Evolutionary conservation across 768 basidiomycete species (phyloP), one percentile per base, ranked within the genome.

Genomic region (Trametes coccinea): DNA sequence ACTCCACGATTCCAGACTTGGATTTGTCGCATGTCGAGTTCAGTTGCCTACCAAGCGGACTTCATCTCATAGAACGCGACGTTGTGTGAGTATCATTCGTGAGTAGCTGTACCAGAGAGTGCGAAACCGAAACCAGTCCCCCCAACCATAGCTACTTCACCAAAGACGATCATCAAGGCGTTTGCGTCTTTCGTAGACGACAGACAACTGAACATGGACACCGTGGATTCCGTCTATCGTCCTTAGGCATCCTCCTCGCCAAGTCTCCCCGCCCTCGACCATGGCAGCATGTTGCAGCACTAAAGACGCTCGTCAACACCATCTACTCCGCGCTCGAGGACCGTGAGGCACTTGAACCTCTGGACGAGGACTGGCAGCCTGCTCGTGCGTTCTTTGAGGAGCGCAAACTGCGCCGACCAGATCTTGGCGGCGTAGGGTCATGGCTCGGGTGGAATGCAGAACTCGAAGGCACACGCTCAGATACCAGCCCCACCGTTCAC

Each of bases 31-130:
- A 84, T 66, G 79, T 93, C 54, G 92, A 93, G 72, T 94, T 92
- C 72, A 92, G 83, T 66, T 84, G 85, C 5, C 79, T 94, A 10
- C 92, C 92, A 0, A 92, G 90, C 64, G 92, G 92, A 1, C 76
- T 94, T 4, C 92, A 94, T 72, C 77, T 87, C 0, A 83, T 93
- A 27, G 90, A 92, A 66, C 80, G 82, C 39, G 92, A 93, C 69
- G 85, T 91, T 29, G 82, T 94, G 90, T 92, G 72, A 68, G 88
- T 76, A 29, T 41, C 22, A 13, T 53, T 14, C 10, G n/a, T 34
- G 13, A 27, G n/a, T 10, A 10, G 34, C 34, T 37, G 34, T 10
- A 37, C 34, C 34, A 10, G 34, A 37, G n/a, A n/a, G n/a, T n/a
- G n/a, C n/a, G n/a, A n/a, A n/a, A n/a, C n/a, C n/a, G n/a, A n/a